Base-by-base conservation (phyloP, 2,329 filamentous ascomycete species). In the Fusarium siculi region DNA sequence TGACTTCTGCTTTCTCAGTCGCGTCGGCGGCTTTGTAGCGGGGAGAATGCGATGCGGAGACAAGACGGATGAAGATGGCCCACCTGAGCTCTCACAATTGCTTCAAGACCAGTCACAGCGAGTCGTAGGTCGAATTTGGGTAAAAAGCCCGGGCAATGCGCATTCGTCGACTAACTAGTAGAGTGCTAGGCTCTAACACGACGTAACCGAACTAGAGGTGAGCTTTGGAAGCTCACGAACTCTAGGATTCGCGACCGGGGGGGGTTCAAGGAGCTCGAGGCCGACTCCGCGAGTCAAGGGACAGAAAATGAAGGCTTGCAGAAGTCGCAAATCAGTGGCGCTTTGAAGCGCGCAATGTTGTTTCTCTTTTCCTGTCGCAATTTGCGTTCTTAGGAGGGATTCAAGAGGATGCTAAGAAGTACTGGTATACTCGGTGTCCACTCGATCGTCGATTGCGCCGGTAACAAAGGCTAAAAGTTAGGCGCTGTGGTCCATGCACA, bases 21-120 rank as follows among this genome's bases (percentile, higher is more conserved):
- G 70, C 71, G 71, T 68, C 57, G 40, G 25, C 50, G 58, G 39
- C 30, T 52, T 70, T 44, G 71, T 65, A 40, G 66, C 59, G 63
- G 67, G 71, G 71, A 61, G 50, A 39, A 68, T 64, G 63, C 58
- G 67, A 72, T 67, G 63, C 68, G 62, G 67, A 71, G 67, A 55
- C 50, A 54, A 59, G 30, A 50, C 49, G 58, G 37, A 39, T 64
- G 39, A 28, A 54, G 49, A 49, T 61, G 64, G 66, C 42, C 55
- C 55, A 49, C 44, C 54, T 37, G 50, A 74, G 67, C 58, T 65
- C 58, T 72, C 32, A 54, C 43, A 68, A 62, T 61, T 34, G 40
- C 30, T 47, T 64, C 42, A 19, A 69, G 39, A 25, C 36, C 34
- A 55, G 63, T 63, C 42, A 42, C 32, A 68, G 25, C 30, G 25